Evolutionary conservation across 805 yeast species (phyloP).

Genomic region (Jamesozyma gamospora): DNA sequence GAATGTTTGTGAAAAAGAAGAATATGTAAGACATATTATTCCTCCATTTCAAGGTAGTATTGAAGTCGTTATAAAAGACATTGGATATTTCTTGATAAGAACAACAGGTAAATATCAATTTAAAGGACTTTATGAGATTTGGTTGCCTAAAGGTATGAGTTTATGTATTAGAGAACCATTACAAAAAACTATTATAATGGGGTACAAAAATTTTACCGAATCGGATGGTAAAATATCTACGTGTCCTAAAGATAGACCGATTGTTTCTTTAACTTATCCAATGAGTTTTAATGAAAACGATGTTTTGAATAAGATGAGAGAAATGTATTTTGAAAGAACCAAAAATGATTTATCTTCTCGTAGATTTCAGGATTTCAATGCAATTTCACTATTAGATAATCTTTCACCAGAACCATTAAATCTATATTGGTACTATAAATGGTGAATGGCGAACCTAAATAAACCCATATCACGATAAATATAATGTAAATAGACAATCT

Average conservation of each 20-base stretch:
- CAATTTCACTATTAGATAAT: constrained; percentile 10
- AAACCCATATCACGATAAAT: too few relatives aligned
- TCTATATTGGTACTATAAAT: constrained; percentile 26
- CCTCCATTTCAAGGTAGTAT: constrained; percentile 66
- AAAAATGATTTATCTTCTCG: constrained; percentile 15
- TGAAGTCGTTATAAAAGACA: constrained; percentile 53
- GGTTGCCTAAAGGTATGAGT: constrained; percentile 47
- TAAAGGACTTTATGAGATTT: constrained; percentile 35
- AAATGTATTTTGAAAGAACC: constrained; percentile 22
- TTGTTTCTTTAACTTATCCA: constrained; percentile 22
- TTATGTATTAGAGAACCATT: constrained; percentile 48
- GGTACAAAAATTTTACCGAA: constrained; percentile 30
- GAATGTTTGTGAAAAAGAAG: constrained; percentile 10
- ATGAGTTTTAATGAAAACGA: constrained; percentile 17
- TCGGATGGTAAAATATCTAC: constrained; percentile 21
- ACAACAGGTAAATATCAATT: constrained; percentile 43
- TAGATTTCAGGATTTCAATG: constrained; percentile 12
- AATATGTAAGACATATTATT: constrained; percentile 38
- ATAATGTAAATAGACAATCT: too few relatives aligned
- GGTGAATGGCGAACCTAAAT: too few relatives aligned
- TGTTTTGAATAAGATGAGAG: constrained; percentile 16
- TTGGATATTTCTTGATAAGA: constrained; percentile 52
- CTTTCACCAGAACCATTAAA: constrained; percentile 15
- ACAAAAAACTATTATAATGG: constrained; percentile 15
- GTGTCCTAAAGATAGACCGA: constrained; percentile 20